phyloP scores from a whole-genome alignment of 2,329 filamentous ascomycete genomes.

The Epichloe hybrida region DNA sequence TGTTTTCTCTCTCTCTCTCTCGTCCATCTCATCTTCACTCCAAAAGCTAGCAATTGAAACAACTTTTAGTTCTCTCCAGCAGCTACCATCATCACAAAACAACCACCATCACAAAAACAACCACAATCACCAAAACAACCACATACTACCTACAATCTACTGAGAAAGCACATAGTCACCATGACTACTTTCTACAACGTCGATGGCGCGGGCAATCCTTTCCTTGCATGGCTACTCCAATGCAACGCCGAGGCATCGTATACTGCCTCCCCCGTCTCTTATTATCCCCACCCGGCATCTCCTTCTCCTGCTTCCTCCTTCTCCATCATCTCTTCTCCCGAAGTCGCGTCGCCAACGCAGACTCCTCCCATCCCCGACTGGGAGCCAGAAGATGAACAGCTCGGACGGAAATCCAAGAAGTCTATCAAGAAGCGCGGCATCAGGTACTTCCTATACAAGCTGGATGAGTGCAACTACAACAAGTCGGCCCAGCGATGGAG shows the following conservation, averaged over 20 bases:
- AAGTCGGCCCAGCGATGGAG: background rate
- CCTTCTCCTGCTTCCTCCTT: background rate
- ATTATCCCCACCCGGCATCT: background rate
- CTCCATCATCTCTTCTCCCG: background rate
- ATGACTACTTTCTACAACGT: background rate
- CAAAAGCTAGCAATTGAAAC: too few species aligned
- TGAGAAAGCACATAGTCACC: background rate
- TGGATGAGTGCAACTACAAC: conserved; percentile 2
- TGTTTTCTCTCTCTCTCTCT: too few species aligned
- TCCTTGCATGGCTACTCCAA: background rate
- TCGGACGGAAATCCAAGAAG: background rate
- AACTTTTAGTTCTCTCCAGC: too few species aligned
- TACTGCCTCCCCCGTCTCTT: too few species aligned
- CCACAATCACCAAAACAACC: too few species aligned
- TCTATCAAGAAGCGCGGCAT: background rate
- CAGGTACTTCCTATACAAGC: background rate
- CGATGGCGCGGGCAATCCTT: background rate
- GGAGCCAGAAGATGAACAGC: background rate
- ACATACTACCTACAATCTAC: background rate
- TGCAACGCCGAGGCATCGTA: background rate
- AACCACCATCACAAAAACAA: too few species aligned
- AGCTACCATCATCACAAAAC: too few species aligned
- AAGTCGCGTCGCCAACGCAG: background rate
- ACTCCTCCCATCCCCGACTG: background rate
- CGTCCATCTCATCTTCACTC: too few species aligned